These are phyloP conservation scores for Lumnitzera racemosa DNA, from an alignment of 345 rosid species.

Conservation along the genomic window DNA sequence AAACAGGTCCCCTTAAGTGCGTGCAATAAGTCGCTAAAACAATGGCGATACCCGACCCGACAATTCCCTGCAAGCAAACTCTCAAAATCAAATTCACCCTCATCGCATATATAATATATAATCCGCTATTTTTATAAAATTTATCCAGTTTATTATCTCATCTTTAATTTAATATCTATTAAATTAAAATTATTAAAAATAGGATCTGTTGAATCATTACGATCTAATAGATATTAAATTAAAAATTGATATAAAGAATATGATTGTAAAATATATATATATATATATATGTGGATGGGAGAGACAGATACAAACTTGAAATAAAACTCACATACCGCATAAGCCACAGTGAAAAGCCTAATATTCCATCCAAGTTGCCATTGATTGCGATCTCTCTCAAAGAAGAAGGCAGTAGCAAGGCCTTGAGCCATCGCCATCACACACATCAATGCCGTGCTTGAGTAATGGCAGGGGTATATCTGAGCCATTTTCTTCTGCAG, in stretches of 20 bases:
- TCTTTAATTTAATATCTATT: too few species aligned
- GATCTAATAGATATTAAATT: too few species aligned
- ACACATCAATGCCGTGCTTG: constrained; percentile 33
- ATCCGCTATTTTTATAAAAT: too few species aligned
- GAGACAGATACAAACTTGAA: neutral
- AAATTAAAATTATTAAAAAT: too few species aligned
- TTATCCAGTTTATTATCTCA: too few species aligned
- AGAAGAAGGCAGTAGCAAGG: constrained; percentile 17
- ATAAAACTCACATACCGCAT: constrained; percentile 16
- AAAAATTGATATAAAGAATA: too few species aligned
- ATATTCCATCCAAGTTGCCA: constrained; percentile 45
- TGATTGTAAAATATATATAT: too few species aligned
- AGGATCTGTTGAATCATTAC: too few species aligned
- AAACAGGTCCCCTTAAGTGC: constrained; percentile 29
- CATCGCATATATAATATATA: too few species aligned
- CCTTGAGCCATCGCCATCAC: constrained; percentile 33
- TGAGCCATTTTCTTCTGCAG: constrained; percentile 32
- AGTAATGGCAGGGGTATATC: constrained; percentile 27
- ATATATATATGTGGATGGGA: too few species aligned
- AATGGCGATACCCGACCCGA: constrained; percentile 23
- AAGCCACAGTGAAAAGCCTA: constrained; percentile 27
- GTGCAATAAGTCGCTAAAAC: constrained; percentile 19
- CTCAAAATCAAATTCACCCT: neutral
- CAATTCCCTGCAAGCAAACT: constrained; percentile 19
- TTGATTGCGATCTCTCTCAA: constrained; percentile 29